Base-by-base conservation (phyloP, 148 eudicot genomes). In the Rhododendron molle region DNA sequence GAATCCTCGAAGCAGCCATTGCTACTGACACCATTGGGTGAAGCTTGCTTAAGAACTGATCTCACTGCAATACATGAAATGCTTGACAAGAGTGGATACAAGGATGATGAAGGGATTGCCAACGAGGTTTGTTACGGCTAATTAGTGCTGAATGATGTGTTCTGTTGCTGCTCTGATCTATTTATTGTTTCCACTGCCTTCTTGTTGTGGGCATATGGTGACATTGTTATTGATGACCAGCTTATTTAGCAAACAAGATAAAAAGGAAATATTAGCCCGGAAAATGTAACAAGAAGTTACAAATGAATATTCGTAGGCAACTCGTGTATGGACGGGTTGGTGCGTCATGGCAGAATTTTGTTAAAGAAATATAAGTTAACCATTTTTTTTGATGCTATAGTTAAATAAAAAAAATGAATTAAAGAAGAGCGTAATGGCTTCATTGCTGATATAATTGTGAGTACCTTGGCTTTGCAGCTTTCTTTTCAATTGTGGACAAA, bases 401-500 rank as follows among this genome's bases (percentile, higher is more conserved):
- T 69, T 67, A 0, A 26, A 28, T 10, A 30, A 13, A 30, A 30
- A 62, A 23, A 62, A 62, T n/a, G 3, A 71, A 20, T 14, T 32
- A 30, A 71, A 71, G 2, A 28, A 30, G 74, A 71, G 71, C 0
- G 38, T 30, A n/a, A 78, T 78, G 16, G 40, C 43, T 80, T 52
- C n/a, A 32, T 30, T 81, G 50, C 52, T 81, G 62, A 40, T 81
- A 40, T 81, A 30, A 77, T 76, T 36, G 62, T 58, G n/a, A 84
- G 16, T 74, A 36, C 32, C 62, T 30, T 86, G 76, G 82, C 32
- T 78, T 69, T 88, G 93, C 90, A 94, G 96, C 95, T 94, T 76
- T 94, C 96, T 49, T 94, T 94, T 80, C 95, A 94, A 87, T 83
- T 92, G 93, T 92, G 96, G 96, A 94, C 96, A 44, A 89, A 89